Conservation (phyloP, 345 rosid species). For the Sonneratia alba region DNA sequence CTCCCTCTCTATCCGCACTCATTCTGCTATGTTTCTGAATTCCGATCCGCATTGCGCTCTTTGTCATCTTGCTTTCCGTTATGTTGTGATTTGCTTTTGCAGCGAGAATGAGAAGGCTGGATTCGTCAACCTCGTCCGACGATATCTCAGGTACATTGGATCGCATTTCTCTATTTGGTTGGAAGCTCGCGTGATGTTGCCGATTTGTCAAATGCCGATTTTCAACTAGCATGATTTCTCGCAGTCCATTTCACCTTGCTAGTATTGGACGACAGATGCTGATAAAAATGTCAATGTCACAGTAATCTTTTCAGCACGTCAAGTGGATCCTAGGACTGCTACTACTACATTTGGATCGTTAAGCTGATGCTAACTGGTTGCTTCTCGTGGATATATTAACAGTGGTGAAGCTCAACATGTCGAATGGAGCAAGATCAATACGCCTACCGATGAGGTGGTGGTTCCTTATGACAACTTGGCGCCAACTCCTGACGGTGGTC, state of each 20-base stretch:
- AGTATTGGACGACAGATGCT: background rate
- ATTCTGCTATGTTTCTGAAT: background rate
- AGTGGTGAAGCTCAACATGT: conserved; percentile 52
- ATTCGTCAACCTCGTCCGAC: conserved; percentile 79
- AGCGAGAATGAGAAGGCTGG: conserved; percentile 73
- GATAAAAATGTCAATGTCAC: background rate
- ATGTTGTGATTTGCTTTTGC: conserved; percentile 2
- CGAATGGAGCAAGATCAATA: conserved; percentile 55
- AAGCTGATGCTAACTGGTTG: background rate
- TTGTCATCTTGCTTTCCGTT: background rate
- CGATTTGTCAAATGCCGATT: background rate
- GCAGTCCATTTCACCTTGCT: background rate
- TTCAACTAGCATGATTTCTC: background rate
- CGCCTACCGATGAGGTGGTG: conserved; percentile 53
- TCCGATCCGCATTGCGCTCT: background rate
- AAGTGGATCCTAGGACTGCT: no score
- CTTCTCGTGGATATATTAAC: background rate
- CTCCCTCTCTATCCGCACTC: background rate
- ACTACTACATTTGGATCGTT: background rate
- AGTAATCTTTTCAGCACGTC: background rate
- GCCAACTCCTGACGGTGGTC: conserved; percentile 31
- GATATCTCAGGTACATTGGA: conserved; percentile 59
- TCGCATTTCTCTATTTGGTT: background rate
- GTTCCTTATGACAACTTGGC: conserved; percentile 46
- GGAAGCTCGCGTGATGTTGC: background rate